Percentiles rank a stretch among this genome's conserved stretches.
phyloP scores from a whole-genome alignment of 371 early-diverging fungal genomes.

The Rhizomucor pusillus region DNA sequence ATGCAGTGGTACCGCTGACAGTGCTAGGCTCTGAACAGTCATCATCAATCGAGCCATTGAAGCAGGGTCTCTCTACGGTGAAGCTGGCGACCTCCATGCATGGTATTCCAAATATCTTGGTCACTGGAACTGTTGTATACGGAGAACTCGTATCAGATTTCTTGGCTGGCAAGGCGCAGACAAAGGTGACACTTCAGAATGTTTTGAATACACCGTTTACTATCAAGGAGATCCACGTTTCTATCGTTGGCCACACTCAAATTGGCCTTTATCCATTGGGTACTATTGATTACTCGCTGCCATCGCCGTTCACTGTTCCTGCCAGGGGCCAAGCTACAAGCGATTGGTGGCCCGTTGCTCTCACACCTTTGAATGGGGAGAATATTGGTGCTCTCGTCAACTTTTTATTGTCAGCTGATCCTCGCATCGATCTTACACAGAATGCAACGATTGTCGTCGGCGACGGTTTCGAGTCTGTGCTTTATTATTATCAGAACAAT shows the following conservation, averaged over 20 bases:
- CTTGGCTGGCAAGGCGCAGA: conserved; percentile 9
- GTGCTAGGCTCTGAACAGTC: conserved; percentile 38
- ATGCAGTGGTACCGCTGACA: conserved; percentile 35
- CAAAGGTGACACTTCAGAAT: conserved; percentile 43
- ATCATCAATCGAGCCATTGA: conserved; percentile 38
- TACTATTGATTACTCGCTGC: conserved; percentile 17
- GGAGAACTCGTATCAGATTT: neutral
- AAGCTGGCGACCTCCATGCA: conserved; percentile 39
- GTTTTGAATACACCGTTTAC: conserved; percentile 44
- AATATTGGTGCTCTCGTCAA: conserved; percentile 10
- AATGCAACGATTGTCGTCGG: conserved; percentile 34
- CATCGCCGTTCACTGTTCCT: conserved; percentile 25
- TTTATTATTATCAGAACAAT: conserved; percentile 31
- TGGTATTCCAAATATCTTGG: conserved; percentile 27
- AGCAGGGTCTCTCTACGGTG: conserved; percentile 42
- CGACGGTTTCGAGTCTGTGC: conserved; percentile 29
- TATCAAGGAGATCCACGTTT: conserved; percentile 30
- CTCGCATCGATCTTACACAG: conserved; percentile 23
- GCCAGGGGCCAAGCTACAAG: conserved; percentile 20
- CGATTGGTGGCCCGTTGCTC: conserved; percentile 14
- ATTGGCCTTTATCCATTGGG: conserved; percentile 17
- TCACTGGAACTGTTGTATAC: conserved; percentile 4
- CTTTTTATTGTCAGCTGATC: conserved; percentile 7
- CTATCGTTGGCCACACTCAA: conserved; percentile 5
- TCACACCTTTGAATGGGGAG: conserved; percentile 5